Conservation (phyloP, 176 grass and related monocot genomes). For the Paspalum notatum region DNA sequence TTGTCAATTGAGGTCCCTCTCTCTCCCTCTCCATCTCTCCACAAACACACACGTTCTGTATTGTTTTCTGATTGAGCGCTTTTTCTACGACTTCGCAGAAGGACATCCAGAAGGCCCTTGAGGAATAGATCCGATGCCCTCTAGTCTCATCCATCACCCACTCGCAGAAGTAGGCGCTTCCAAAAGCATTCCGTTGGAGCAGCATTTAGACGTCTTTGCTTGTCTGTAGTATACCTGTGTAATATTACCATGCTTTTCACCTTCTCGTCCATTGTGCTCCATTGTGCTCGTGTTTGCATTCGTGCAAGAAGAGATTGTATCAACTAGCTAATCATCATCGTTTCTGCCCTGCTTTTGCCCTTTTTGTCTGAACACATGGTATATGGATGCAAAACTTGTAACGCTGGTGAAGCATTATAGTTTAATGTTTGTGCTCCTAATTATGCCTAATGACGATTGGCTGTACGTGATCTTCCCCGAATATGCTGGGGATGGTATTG, state of each 20-base stretch:
- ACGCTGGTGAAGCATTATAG: background rate
- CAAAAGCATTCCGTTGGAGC: background rate
- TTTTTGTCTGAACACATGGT: background rate
- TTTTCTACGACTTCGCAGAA: constrained; percentile 59
- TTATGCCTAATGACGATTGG: background rate
- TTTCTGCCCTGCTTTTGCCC: background rate
- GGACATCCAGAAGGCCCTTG: constrained; percentile 77
- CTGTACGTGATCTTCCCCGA: background rate
- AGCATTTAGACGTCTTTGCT: background rate
- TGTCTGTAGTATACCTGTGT: constrained; percentile 20
- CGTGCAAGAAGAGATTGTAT: constrained; percentile 17
- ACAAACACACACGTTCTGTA: background rate
- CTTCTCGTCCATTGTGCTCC: background rate
- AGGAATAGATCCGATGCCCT: constrained; percentile 13
- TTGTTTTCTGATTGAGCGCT: constrained; percentile 34
- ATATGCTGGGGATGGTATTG: too few species aligned
- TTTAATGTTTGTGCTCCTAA: background rate
- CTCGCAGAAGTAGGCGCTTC: constrained; percentile 26
- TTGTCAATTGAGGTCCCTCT: constrained; percentile 68
- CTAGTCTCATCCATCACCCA: background rate
- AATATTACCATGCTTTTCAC: background rate
- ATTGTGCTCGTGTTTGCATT: background rate
- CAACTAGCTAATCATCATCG: background rate
- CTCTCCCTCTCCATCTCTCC: background rate
- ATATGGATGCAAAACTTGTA: background rate